Conservation (phyloP, 192 early-diverging fungal species). For the Spinellus fusiger region DNA sequence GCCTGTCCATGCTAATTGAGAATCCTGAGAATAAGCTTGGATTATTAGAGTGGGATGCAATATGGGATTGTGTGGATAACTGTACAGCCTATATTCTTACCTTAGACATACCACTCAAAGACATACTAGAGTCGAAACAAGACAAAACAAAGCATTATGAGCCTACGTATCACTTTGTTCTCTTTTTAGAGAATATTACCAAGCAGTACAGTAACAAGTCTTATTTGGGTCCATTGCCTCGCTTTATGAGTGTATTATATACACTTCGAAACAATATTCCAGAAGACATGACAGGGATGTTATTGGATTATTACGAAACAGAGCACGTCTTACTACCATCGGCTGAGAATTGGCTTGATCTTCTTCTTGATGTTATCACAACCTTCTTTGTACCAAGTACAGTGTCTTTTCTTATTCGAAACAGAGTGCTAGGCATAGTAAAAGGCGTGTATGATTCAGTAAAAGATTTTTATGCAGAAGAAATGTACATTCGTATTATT, state of each 20-base stretch:
- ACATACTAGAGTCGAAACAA: background rate
- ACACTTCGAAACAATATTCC: conserved; percentile 35
- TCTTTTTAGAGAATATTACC: conserved; percentile 1
- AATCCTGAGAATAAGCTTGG: conserved; percentile 11
- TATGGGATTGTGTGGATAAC: conserved; percentile 28
- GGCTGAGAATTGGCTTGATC: conserved; percentile 44
- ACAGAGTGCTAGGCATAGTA: conserved; percentile 34
- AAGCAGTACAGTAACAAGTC: background rate
- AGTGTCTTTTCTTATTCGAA: conserved; percentile 18
- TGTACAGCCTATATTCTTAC: background rate
- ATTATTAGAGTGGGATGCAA: conserved; percentile 29
- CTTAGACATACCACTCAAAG: background rate
- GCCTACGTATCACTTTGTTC: conserved; percentile 6
- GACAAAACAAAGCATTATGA: background rate
- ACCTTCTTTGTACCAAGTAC: conserved; percentile 36
- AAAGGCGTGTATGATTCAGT: conserved; percentile 43
- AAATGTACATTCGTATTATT: conserved; percentile 35
- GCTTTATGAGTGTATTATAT: conserved; percentile 44
- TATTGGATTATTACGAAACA: conserved; percentile 44
- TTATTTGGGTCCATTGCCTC: conserved; percentile 29
- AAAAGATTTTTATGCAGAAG: conserved; percentile 46
- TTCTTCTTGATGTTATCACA: conserved; percentile 35
- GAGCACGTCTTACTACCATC: conserved; percentile 51
- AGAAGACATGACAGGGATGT: conserved; percentile 33
- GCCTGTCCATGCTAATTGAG: conserved; percentile 10